These are phyloP conservation scores for Oryza longistaminata DNA, from an alignment of 176 grass and related monocot species.

Conservation along the genomic window DNA sequence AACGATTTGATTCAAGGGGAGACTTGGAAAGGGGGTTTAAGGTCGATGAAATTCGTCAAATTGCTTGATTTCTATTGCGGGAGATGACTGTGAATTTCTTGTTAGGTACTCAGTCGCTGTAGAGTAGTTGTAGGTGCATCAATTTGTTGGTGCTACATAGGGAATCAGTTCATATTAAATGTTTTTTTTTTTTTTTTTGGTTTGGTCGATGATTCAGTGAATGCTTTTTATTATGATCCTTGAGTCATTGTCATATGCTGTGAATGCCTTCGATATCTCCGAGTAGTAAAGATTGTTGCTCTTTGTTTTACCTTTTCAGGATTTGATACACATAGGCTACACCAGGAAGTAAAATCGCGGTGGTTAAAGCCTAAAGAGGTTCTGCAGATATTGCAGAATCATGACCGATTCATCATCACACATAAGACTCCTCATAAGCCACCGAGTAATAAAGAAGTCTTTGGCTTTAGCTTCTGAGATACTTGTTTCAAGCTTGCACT, in stretches of 20 bases:
- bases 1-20: neutral
- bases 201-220: neutral
- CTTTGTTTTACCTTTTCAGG: constrained; percentile 46
- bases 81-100: neutral
- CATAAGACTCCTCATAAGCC: constrained; percentile 61
- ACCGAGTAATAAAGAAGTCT: constrained; percentile 58
- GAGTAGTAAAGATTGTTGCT: neutral
- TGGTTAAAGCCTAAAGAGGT: constrained; percentile 89
- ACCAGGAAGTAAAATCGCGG: constrained; percentile 53
- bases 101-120: neutral
- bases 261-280: neutral
- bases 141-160: neutral
- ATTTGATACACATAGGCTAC: constrained; percentile 53
- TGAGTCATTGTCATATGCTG: neutral
- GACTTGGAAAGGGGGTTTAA: neutral
- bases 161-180: neutral
- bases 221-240: neutral
- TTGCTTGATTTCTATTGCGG: neutral
- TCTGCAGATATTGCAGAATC: constrained; percentile 67
- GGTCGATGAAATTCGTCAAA: neutral
- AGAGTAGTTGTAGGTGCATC: neutral
- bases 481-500: constrained; percentile 4
- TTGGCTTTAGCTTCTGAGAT: constrained; percentile 34
- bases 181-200: neutral
- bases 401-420: constrained; percentile 48